Conservation (phyloP, 2,329 filamentous ascomycete genomes). For the Neonectria punicea region DNA sequence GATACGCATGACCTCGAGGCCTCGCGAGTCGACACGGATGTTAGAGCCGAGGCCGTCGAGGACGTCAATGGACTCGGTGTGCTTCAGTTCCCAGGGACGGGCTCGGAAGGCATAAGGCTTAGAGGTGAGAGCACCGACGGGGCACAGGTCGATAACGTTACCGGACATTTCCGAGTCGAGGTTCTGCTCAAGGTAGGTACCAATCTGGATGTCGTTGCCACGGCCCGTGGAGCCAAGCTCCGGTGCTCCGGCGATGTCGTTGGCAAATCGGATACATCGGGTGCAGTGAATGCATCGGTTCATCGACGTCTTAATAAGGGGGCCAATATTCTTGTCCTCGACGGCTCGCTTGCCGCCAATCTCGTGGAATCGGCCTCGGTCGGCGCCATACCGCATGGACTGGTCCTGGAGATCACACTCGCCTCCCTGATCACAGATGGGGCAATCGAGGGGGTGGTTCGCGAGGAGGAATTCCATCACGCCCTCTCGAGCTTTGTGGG, state of each 20-base stretch:
- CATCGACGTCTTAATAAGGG: slow-evolving; percentile 99
- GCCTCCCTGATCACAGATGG: slow-evolving; percentile 98
- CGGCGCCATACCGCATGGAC: slow-evolving; percentile 97
- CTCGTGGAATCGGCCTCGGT: slow-evolving; percentile 97
- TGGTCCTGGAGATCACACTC: slow-evolving; percentile 99
- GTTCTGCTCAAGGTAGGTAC: slow-evolving; percentile 95
- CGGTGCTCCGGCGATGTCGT: slow-evolving; percentile 94
- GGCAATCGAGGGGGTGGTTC: slow-evolving; percentile 96
- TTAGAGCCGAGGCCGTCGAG: slow-evolving; percentile 93
- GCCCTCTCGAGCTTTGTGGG: slow-evolving; percentile 97
- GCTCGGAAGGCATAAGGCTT: slow-evolving; percentile 99
- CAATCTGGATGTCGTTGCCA: slow-evolving; percentile 97
- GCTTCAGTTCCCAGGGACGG: slow-evolving; percentile 95
- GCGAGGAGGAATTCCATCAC: slow-evolving; percentile 99
- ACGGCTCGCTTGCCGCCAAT: slow-evolving; percentile 94
- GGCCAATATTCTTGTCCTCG: slow-evolving; percentile 99
- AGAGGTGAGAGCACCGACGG: slow-evolving; percentile 93
- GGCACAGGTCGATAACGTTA: slow-evolving; percentile 98
- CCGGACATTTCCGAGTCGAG: slow-evolving; percentile 94
- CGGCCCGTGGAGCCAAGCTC: slow-evolving; percentile 94
- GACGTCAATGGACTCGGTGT: slow-evolving; percentile 95
- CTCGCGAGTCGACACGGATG: slow-evolving; percentile 92
- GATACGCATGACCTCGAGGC: slow-evolving; percentile 95
- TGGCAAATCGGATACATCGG: slow-evolving; percentile 95
- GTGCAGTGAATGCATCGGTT: slow-evolving; percentile 99